Conservation (phyloP, 495 filamentous ascomycete species). For the Xanthoparmelia taractica region DNA sequence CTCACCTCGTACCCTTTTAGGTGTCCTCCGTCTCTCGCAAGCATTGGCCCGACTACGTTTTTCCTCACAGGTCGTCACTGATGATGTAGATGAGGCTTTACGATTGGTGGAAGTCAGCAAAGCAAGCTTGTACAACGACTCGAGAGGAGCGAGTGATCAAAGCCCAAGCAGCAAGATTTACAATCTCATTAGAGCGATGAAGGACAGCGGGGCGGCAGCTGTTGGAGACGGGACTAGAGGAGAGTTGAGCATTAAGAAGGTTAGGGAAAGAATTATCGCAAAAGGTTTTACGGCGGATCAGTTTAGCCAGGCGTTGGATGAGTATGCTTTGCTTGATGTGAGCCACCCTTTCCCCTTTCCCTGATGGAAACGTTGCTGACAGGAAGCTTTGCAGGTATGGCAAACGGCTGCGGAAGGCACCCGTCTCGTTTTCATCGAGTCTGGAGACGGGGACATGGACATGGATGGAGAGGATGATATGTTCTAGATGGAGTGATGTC, state of each 20-base stretch:
- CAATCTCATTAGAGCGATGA: conserved; percentile 77
- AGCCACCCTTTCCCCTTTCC: conserved; percentile 39
- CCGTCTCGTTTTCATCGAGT: conserved; percentile 72
- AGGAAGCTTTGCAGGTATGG: conserved; percentile 60
- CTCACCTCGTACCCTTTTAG: conserved; percentile 85
- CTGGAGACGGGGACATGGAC: conserved; percentile 46
- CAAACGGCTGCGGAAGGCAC: conserved; percentile 84
- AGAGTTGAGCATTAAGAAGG: conserved; percentile 76
- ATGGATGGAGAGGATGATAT: conserved; percentile 21
- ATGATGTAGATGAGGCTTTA: conserved; percentile 93
- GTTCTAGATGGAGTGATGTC: not conserved
- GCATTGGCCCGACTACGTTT: conserved; percentile 92
- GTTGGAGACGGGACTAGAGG: conserved; percentile 61
- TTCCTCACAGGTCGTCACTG: conserved; percentile 68
- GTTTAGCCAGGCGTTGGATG: conserved; percentile 73
- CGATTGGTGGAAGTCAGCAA: conserved; percentile 87
- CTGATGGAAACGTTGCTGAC: conserved; percentile 29
- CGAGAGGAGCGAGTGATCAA: conserved; percentile 53
- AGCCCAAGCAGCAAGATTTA: conserved; percentile 88
- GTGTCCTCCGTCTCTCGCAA: conserved; percentile 86
- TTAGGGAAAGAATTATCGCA: conserved; percentile 81
- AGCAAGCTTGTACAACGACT: conserved; percentile 68
- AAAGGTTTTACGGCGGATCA: conserved; percentile 97
- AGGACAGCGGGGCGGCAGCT: conserved; percentile 73
- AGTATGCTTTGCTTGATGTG: conserved; percentile 83